Percentiles rank a stretch among this genome's conserved stretches.
Conservation (phyloP, 2,329 filamentous ascomycete genomes). For the Pseudogymnoascus sp. region DNA sequence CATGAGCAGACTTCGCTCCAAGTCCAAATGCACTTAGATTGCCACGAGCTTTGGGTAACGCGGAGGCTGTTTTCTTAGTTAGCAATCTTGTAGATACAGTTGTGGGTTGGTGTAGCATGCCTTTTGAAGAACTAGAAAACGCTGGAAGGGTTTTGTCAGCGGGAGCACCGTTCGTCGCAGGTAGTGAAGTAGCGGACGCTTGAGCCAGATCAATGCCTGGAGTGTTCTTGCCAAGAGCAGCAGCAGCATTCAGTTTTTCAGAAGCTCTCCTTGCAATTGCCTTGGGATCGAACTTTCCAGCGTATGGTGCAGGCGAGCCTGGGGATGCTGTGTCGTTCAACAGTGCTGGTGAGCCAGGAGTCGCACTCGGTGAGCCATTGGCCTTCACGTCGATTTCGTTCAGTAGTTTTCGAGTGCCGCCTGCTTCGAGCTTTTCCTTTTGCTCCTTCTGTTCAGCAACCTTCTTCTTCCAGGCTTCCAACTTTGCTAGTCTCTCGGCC, state of each 20-base stretch:
- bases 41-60: constrained; percentile 58
- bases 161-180: constrained; percentile 32
- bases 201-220: constrained; percentile 41
- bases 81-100: neutral
- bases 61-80: constrained; percentile 32
- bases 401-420: constrained; percentile 59
- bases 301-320: constrained; percentile 53
- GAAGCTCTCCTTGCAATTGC: constrained; percentile 74
- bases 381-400: constrained; percentile 69
- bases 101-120: constrained; percentile 25
- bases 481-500: constrained; percentile 69
- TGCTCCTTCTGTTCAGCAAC: constrained; percentile 65
- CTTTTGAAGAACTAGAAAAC: constrained; percentile 34
- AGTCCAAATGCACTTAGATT: constrained; percentile 84
- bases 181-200: constrained; percentile 36
- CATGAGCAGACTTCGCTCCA: constrained; percentile 55
- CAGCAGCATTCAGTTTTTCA: constrained; percentile 46
- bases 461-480: constrained; percentile 90
- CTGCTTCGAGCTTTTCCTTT: constrained; percentile 61
- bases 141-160: constrained; percentile 37
- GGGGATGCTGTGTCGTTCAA: constrained; percentile 35
- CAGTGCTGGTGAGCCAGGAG: constrained; percentile 43
- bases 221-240: constrained; percentile 46
- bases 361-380: constrained; percentile 36
- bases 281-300: constrained; percentile 81